Base-by-base conservation (phyloP, 495 filamentous ascomycete species). In the Massariosphaeria phaeospora region DNA sequence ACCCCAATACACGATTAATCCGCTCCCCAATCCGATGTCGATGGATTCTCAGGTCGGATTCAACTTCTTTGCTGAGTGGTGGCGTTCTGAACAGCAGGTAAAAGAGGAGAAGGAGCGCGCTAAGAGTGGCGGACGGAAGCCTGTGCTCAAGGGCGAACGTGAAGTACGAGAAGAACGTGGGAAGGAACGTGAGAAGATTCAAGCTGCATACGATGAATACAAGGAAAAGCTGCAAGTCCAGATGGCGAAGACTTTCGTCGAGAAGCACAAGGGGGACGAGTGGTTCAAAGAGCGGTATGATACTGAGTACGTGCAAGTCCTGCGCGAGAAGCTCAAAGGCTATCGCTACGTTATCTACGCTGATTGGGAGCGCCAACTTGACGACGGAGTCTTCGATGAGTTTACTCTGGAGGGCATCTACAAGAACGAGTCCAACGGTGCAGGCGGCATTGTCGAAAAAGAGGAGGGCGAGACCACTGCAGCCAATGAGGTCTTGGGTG, bases 231-330 rank as follows among this genome's bases (percentile, higher is more conserved):
- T 96, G 6, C 89, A 95, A 67, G 80, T 88, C 8, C 91, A 89
- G 65, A 89, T 97, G 82, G 88, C 91, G 0, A 79, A 85, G 54
- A 75, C 76, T 1, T 97, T 99, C 64, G 93, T 99, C 18, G 81
- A 84, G 25, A 82, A 86, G 42, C 93, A 97, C 68, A 94, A 93
- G 64, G 77, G 78, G 12, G 93, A 97, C 60, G 91, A 97, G 63
- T 99, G 93, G 93, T 99, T 99, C 72, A 89, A 84, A 57, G 93
- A 99, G 70, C 84, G 88, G 44, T 99, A 99, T 62, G 79, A 93
- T 50, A 79, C 89, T 3, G 89, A 93, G 48, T 79, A 87, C 47
- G 74, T 84, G 27, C 85, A 88, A 57, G 69, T 73, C 1, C 77
- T 95, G 42, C 84, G 83, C 34, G 68, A 70, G 40, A 79, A 84